Conservation (phyloP, 2,329 filamentous ascomycete species). For the Endoconidiophora polonica region DNA sequence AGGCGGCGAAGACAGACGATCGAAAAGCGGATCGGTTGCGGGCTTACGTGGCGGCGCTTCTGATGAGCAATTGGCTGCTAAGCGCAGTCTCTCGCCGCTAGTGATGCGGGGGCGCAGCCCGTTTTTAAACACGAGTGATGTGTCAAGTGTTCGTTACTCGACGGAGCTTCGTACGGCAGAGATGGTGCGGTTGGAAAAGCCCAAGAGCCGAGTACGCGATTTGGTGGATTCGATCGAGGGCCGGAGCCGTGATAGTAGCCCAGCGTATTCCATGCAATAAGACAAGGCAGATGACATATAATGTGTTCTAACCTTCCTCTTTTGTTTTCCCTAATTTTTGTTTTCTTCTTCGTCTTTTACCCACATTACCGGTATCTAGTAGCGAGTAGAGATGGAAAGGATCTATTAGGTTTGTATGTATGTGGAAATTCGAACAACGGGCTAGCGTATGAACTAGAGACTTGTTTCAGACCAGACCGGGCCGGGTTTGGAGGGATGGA, state of each 20-base stretch:
- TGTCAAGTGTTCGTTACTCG: conserved; percentile 6
- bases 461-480: background rate
- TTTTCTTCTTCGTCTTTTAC: background rate
- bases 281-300: background rate
- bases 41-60: conserved; percentile 2
- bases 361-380: no score
- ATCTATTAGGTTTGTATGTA: no score
- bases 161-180: conserved; percentile 24
- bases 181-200: conserved; percentile 27
- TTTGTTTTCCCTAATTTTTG: conserved; percentile 4
- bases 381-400: no score
- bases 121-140: conserved; percentile 6
- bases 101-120: conserved; percentile 6
- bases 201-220: conserved; percentile 30
- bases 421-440: no score
- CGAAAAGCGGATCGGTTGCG: background rate
- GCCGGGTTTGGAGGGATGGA: no score
- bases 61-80: background rate
- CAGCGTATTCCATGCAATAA: conserved; percentile 15
- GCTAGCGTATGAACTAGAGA: no score
- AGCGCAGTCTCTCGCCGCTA: conserved; percentile 8
- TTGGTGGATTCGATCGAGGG: conserved; percentile 42
- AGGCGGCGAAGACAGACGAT: background rate
- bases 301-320: background rate
- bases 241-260: conserved; percentile 27